Conservation (phyloP, 2,329 filamentous ascomycete species). For the Didymella glomerata region DNA sequence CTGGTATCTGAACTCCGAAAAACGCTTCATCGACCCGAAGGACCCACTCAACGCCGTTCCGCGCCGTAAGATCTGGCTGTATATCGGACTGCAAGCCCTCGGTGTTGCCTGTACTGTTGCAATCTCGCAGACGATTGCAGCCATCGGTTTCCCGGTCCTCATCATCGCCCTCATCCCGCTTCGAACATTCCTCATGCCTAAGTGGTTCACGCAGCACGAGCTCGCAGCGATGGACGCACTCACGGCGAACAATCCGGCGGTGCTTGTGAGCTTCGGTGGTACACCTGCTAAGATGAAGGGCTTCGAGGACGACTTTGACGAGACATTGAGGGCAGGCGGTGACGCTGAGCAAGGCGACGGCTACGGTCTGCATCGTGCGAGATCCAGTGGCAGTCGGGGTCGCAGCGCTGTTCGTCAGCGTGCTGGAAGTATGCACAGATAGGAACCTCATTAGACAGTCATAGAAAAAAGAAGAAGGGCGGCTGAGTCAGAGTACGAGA, state of each 20-base stretch:
- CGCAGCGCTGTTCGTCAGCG: constrained; percentile 33
- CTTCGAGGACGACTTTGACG: constrained; percentile 28
- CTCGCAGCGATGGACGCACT: constrained; percentile 60
- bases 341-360: constrained; percentile 20
- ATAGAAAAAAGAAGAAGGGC: not conserved
- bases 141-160: constrained; percentile 65
- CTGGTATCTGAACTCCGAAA: constrained; percentile 58
- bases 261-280: constrained; percentile 62
- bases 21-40: constrained; percentile 57
- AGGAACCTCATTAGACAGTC: not conserved
- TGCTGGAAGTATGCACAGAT: constrained; percentile 32
- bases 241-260: constrained; percentile 61
- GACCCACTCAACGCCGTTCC: constrained; percentile 57
- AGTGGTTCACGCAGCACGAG: constrained; percentile 59
- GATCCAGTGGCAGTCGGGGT: constrained; percentile 19
- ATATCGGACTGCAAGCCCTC: constrained; percentile 59
- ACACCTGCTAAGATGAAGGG: constrained; percentile 50
- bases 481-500: not conserved
- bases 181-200: constrained; percentile 59
- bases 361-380: constrained; percentile 9
- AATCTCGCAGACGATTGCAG: constrained; percentile 65
- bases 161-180: constrained; percentile 65
- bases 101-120: constrained; percentile 61
- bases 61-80: constrained; percentile 58
- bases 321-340: constrained; percentile 28